Evolutionary conservation across 208 protist genomes (phyloP).

Genomic region (Trypanosoma melophagium): DNA sequence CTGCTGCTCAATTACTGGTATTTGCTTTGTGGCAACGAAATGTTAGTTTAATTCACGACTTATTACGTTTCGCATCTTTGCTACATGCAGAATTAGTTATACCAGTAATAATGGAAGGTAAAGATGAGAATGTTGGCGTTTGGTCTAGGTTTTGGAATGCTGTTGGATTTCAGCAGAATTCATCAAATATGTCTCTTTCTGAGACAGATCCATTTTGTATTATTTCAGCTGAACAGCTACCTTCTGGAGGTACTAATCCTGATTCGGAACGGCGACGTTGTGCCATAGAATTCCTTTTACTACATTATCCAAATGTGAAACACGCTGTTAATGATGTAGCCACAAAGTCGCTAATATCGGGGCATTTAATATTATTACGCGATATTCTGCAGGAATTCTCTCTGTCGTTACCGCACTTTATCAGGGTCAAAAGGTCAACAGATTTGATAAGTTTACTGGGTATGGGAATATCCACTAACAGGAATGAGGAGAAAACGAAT

Average conservation of each 20-base stretch:
- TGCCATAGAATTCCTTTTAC: slow-evolving; percentile 17
- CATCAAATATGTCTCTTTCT: neutral
- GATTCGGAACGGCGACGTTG: neutral
- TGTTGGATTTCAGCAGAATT: slow-evolving; percentile 16
- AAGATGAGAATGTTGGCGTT: neutral
- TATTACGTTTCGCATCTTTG: slow-evolving; percentile 74
- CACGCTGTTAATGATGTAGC: slow-evolving; percentile 24
- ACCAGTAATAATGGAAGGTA: neutral
- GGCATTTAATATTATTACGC: slow-evolving; percentile 31
- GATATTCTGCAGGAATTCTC: slow-evolving; percentile 39
- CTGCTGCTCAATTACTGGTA: slow-evolving; percentile 42
- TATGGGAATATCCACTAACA: no score
- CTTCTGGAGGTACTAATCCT: neutral
- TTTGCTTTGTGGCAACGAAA: slow-evolving; percentile 36
- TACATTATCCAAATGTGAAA: slow-evolving; percentile 15
- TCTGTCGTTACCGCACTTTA: slow-evolving; percentile 34
- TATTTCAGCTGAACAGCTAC: neutral
- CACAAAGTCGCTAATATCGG: slow-evolving; percentile 20
- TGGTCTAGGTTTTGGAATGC: slow-evolving; percentile 11
- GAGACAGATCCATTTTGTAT: slow-evolving; percentile 10
- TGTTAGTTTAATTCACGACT: slow-evolving; percentile 52
- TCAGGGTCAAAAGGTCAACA: slow-evolving; percentile 5
- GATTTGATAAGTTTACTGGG: no score
- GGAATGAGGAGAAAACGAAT: neutral
- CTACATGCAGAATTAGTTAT: slow-evolving; percentile 48